A percentile compares a stretch with the other conserved stretches of the same genome.
Evolutionary conservation across 306 rosid genomes (phyloP).

Genomic region (Acacia acuminata): DNA sequence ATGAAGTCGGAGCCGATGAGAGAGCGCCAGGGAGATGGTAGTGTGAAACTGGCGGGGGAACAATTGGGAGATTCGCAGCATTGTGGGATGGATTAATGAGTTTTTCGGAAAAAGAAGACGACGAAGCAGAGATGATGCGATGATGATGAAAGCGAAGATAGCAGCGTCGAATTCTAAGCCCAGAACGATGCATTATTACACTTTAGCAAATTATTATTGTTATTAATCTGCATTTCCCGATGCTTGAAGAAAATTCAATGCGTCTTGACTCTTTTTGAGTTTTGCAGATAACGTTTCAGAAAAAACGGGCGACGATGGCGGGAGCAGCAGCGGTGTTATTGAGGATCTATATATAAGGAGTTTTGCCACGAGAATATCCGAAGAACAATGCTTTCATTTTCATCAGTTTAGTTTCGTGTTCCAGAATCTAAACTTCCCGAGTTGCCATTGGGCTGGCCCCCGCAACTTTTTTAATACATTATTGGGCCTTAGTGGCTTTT

Average conservation of each 20-base stretch:
- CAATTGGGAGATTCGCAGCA: constrained; percentile 39
- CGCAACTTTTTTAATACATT: not conserved
- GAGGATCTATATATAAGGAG: not conserved
- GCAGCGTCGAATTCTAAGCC: constrained; percentile 51
- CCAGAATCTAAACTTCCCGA: not conserved
- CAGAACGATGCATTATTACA: constrained; percentile 57
- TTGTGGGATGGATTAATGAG: constrained; percentile 1
- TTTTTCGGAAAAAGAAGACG: constrained; percentile 17
- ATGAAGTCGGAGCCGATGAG: constrained; percentile 21
- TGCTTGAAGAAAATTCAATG: constrained; percentile 7
- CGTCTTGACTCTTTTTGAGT: not conserved
- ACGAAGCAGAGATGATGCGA: constrained; percentile 34
- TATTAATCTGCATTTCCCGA: not conserved
- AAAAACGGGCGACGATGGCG: constrained; percentile 36
- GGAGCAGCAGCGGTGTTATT: constrained; percentile 32
- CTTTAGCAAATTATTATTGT: not conserved
- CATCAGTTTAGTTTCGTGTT: not conserved
- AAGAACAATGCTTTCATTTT: not conserved
- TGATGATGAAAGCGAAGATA: constrained; percentile 41
- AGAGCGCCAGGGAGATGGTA: constrained; percentile 1
- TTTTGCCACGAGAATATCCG: constrained; percentile 30
- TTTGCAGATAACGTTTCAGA: not conserved
- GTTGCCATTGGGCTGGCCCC: not conserved
- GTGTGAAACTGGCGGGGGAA: constrained; percentile 39
- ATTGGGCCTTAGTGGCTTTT: not conserved